Evolutionary conservation across 208 protist genomes (phyloP).

Genomic region (Spongospora subterranea): DNA sequence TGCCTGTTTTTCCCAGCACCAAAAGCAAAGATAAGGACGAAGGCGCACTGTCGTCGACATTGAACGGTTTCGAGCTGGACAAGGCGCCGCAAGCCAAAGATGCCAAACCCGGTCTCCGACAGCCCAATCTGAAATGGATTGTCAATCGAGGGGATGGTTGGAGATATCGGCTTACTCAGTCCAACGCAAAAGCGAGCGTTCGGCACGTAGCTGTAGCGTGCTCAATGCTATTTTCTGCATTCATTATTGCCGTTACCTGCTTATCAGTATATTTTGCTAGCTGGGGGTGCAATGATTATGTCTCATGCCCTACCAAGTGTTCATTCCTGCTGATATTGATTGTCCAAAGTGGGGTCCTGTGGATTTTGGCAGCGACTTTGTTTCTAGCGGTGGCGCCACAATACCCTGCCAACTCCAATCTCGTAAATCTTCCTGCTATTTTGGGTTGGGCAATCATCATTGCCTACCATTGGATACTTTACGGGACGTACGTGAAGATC

Average conservation of each 20-base stretch:
- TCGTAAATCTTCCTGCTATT: background rate
- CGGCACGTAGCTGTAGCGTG: background rate
- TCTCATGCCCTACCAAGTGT: background rate
- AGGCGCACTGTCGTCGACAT: too few species aligned
- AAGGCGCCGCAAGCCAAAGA: too few species aligned
- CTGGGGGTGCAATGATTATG: background rate
- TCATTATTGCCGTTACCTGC: background rate
- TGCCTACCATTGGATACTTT: background rate
- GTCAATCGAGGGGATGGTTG: too few species aligned
- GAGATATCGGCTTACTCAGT: background rate
- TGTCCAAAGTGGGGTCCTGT: background rate
- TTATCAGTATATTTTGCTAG: background rate
- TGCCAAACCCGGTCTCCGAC: too few species aligned
- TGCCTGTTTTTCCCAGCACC: too few species aligned
- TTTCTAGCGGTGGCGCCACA: background rate
- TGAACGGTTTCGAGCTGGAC: too few species aligned
- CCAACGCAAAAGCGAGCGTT: background rate
- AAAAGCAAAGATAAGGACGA: too few species aligned
- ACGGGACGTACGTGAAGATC: background rate
- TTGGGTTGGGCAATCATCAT: background rate
- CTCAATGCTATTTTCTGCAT: background rate
- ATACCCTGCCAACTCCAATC: background rate
- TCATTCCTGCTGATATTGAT: background rate
- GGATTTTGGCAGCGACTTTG: background rate
- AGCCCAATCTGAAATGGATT: too few species aligned